Evolutionary conservation across 148 eudicot species (phyloP), one percentile per base, ranked within the genome.

Genomic region (Nyssa sinensis): DNA sequence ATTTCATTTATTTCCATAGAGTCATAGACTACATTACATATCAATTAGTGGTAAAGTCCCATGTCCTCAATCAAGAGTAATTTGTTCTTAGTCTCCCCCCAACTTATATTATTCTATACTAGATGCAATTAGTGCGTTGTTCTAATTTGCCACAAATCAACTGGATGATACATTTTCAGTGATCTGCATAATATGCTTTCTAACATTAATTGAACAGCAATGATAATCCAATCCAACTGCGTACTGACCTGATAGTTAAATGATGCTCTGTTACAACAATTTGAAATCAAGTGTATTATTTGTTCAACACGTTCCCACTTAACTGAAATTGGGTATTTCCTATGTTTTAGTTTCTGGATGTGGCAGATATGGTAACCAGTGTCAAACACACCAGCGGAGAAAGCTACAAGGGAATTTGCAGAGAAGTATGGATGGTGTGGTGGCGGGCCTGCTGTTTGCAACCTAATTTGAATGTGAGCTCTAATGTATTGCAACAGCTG

Each of bases 341-440:
- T 27, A 35, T 19, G 23, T 67, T 3, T 3, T 24, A 7, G 49
- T 44, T 44, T 49, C 30, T 19, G 68, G 33, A 51, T 6, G 16
- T 55, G 6, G 35, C 88, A 93, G 98, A 94, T 88, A 84, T 91
- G 98, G 98, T 94, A 94, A 76, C 95, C 97, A 0, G 83, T 91
- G 47, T 94, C 97, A 9, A 91, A 91, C 81, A 94, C 94, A 64
- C 77, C 90, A 14, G 97, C 97, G 5, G 98, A 94, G 78, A 91
- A 87, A 84, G 89, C 91, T 24, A 87, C 97, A 27, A 89, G 93
- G 97, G 90, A 94, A 47, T 94, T 85, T 72, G 84, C 95, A 1
- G 75, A 84, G 76, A 83, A 84, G 71, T 82, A 94, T 13, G 79
- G 80, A 27, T 29, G 98, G 91, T 24, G 72, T 94, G 7, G 91